Percentiles rank a stretch among this genome's conserved stretches.
Evolutionary conservation across 2,329 filamentous ascomycete species (phyloP).

Genomic region (Arthrobotrys conoides): DNA sequence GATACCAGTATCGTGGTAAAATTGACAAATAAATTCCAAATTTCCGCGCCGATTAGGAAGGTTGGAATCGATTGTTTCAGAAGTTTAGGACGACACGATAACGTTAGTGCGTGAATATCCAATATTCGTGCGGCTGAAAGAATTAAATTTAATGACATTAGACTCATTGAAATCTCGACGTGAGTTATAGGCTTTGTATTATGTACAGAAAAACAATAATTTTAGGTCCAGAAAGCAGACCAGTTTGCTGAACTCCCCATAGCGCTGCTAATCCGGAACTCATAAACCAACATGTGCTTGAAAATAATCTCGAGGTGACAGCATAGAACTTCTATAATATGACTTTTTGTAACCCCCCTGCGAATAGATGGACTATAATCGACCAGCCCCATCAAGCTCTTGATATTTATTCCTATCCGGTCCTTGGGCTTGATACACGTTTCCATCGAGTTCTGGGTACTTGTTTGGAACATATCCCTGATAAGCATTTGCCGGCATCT

Average conservation of each 20-base stretch:
- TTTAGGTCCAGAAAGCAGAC: not conserved
- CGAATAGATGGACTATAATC: not conserved
- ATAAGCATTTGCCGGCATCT: slow-evolving; percentile 13
- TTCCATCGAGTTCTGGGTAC: slow-evolving; percentile 22
- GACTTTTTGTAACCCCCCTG: not conserved
- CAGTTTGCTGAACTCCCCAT: not conserved
- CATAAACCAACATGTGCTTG: slow-evolving; percentile 4
- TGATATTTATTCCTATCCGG: slow-evolving; percentile 29
- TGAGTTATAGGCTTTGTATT: not conserved
- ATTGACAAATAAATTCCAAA: too few relatives aligned
- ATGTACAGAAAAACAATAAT: slow-evolving; percentile 17
- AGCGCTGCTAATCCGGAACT: slow-evolving; percentile 19
- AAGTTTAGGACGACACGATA: too few relatives aligned
- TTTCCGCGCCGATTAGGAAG: too few relatives aligned
- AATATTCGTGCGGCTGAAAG: not conserved
- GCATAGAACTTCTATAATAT: not conserved
- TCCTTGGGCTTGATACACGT: slow-evolving; percentile 17
- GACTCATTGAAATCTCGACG: not conserved
- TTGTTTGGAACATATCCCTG: slow-evolving; percentile 8
- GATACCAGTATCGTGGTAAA: too few relatives aligned
- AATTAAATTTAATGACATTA: slow-evolving; percentile 1
- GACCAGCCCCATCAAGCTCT: slow-evolving; percentile 1
- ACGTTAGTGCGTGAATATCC: not conserved
- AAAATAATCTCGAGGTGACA: not conserved
- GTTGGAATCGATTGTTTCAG: too few relatives aligned